phyloP scores from a whole-genome alignment of 345 rosid species.

The Lenwebbia sp. region DNA sequence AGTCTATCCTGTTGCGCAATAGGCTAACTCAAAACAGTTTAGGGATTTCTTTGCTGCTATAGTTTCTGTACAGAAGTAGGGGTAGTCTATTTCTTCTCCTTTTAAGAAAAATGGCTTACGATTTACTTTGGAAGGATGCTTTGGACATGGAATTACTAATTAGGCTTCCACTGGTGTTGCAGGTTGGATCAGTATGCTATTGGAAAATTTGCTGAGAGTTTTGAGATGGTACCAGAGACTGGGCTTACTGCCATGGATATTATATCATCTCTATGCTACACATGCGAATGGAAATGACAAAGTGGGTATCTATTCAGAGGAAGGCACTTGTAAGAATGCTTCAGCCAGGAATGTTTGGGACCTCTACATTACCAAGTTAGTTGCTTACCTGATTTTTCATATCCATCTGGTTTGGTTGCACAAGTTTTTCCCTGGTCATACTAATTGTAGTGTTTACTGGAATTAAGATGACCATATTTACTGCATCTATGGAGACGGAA shows the following conservation, averaged over 20 bases:
- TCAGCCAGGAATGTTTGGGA: conserved; percentile 63
- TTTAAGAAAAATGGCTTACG: neutral
- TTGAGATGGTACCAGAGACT: conserved; percentile 84
- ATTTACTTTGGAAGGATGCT: neutral
- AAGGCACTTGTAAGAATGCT: conserved; percentile 64
- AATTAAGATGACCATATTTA: neutral
- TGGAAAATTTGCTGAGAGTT: conserved; percentile 85
- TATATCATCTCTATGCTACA: conserved; percentile 68
- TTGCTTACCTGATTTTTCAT: neutral
- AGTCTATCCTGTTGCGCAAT: neutral
- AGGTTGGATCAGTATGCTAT: conserved; percentile 95
- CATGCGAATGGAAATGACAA: conserved; percentile 81
- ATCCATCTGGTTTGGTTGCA: neutral
- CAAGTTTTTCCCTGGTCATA: neutral
- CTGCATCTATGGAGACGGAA: neutral
- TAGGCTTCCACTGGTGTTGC: conserved; percentile 9
- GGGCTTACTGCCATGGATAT: conserved; percentile 91
- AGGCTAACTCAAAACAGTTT: neutral
- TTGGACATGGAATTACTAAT: neutral
- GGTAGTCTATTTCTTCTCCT: neutral
- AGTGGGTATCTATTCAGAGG: conserved; percentile 76
- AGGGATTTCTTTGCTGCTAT: neutral
- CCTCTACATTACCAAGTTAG: conserved; percentile 70
- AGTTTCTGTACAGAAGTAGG: neutral
- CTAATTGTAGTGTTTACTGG: neutral